These are phyloP conservation scores for Aspergillus vadensis DNA, from an alignment of 2,329 filamentous ascomycete species.

Conservation along the genomic window DNA sequence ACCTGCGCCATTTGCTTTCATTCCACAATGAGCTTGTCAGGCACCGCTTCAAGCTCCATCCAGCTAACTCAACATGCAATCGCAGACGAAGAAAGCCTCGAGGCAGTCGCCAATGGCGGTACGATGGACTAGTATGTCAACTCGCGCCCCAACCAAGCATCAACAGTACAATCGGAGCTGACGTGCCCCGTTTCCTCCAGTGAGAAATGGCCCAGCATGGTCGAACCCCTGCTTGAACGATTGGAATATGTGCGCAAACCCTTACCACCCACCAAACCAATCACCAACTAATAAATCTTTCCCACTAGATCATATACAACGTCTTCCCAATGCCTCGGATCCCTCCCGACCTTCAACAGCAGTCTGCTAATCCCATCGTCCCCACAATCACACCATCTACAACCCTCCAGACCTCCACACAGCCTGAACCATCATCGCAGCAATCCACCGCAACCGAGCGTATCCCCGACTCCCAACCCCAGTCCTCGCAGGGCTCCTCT, in stretches of 20 bases:
- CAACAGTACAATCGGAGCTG: slow-evolving; percentile 23
- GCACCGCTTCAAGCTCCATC: neutral
- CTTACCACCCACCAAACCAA: neutral
- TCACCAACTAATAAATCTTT: slow-evolving; percentile 4
- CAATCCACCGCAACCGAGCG: slow-evolving; percentile 43
- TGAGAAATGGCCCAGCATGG: slow-evolving; percentile 67
- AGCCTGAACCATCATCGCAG: slow-evolving; percentile 41
- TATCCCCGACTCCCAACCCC: slow-evolving; percentile 46
- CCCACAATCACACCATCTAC: slow-evolving; percentile 33
- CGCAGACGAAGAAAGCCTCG: slow-evolving; percentile 56
- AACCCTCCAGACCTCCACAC: slow-evolving; percentile 37
- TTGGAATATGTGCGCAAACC: slow-evolving; percentile 62
- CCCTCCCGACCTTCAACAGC: slow-evolving; percentile 40
- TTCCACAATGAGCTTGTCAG: neutral
- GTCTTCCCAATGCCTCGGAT: slow-evolving; percentile 73
- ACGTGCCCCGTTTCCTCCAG: slow-evolving; percentile 49
- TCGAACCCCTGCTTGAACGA: slow-evolving; percentile 65
- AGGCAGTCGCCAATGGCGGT: slow-evolving; percentile 60
- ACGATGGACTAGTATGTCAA: slow-evolving; percentile 58
- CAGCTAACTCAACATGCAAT: slow-evolving; percentile 8
- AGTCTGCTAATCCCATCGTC: slow-evolving; percentile 24
- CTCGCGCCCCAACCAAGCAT: neutral
- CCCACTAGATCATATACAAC: slow-evolving; percentile 72
- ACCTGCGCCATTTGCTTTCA: neutral
- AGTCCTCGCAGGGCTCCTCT: slow-evolving; percentile 46